Evolutionary conservation across 2,329 filamentous ascomycete genomes (phyloP), one percentile per base, ranked within the genome.

Genomic region (Sporothrix euskadiensis): DNA sequence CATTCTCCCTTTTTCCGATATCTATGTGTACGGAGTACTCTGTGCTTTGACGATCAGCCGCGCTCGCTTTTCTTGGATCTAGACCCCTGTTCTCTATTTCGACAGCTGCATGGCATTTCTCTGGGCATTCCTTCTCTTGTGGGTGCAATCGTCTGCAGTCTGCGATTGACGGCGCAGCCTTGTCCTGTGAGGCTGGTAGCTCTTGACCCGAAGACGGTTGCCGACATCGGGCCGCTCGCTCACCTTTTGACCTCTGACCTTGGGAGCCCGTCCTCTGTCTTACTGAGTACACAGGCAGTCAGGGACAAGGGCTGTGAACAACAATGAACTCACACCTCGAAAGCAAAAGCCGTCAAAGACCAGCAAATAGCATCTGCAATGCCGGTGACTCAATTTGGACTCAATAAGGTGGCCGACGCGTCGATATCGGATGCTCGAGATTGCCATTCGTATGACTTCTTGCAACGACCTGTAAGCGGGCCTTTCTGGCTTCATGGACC

Each of bases 221-320:
- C 61, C 61, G 61, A 65, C 61, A 65, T 65, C 61, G 61, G 61
- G 61, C 61, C 22, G 52, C 26, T 47, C 32, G n/a, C 61, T 44
- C 61, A 61, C 30, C 16, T 49, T 12, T 56, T 14, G 16, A 16
- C 16, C 47, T 52, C 5, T 47, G 10, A 44, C 39, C 61, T 44
- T 47, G 7, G 26, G 39, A 26, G 26, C 26, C 39, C 39, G 35
- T 35, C 26, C 39, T 39, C 5, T 3, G 59, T 65, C 61, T 47
- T 44, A 26, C 26, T 26, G 26, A 26, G 26, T 26, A 26, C 61
- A 63, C 56, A 52, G 5, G n/a, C n/a, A 22, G n/a, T 52, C 22
- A 56, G n/a, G 30, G 22, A 26, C 39, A 44, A 44, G 16, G n/a
- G n/a, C 59, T 65, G 59, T 22, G 35, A 22, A 30, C 39, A 16